Base-by-base conservation (phyloP, 495 filamentous ascomycete species). In the Aspergillus hancockii region DNA sequence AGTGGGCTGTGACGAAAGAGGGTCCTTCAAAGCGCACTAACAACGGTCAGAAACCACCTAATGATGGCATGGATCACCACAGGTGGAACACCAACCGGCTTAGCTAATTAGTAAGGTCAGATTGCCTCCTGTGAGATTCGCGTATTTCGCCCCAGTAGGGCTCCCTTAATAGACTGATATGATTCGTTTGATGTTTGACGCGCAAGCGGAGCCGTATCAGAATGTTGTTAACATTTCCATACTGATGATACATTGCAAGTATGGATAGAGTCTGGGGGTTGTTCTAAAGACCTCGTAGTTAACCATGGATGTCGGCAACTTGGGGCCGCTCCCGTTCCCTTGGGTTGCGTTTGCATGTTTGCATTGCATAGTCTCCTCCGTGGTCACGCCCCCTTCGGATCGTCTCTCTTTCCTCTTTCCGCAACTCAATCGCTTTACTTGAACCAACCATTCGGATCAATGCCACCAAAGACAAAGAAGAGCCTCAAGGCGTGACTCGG, bases 391-490 rank as follows among this genome's bases (percentile, higher is more conserved):
- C 50, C 30, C 49, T n/a, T 36, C 13, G 22, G 12, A 12, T 19
- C 25, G 25, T 34, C 18, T 36, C 19, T 38, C 50, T 41, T 16
- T 53, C 34, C 8, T 25, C 25, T 7, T 23, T 36, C 51, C 51
- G 51, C 34, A 53, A 53, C 51, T 53, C 34, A 53, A 53, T 53
- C 51, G 31, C 32, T 53, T 0, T 14, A 1, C 28, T 19, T 23
- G 12, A 23, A 21, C 12, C 34, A 41, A 40, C 34, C 51, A 41
- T 53, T 41, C 51, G 32, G 32, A 40, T 53, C 32, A 13, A 40
- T 53, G 51, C 51, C 51, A 41, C 21, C 32, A 18, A 1, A 32
- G 0, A n/a, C 16, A 23, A 22, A 23, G 19, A 47, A 23, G 43
- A 47, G 43, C 43, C 43, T 47, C 43, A 47, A 10, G 18, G 43